phyloP scores from a whole-genome alignment of 768 basidiomycete species.

The Saitozyma sp. region DNA sequence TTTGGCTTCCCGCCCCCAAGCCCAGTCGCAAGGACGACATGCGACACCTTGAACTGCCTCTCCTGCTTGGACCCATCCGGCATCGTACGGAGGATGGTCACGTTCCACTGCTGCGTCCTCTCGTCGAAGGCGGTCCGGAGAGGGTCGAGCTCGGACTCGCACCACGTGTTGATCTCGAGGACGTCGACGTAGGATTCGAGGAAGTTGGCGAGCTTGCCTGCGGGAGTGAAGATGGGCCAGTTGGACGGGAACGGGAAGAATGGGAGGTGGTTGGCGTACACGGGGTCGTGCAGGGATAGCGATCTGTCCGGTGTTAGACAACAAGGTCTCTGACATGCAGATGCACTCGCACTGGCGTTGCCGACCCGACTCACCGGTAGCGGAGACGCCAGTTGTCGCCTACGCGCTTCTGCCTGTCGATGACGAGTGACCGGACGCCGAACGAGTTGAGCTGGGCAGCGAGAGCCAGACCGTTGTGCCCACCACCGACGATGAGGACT shows the following conservation, averaged over 20 bases:
- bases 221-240: constrained; percentile 54
- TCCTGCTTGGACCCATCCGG: constrained; percentile 30
- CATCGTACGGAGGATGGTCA: constrained; percentile 30
- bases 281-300: constrained; percentile 40
- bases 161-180: constrained; percentile 68
- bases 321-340: not conserved
- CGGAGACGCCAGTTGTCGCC: constrained; percentile 55
- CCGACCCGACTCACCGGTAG: constrained; percentile 57
- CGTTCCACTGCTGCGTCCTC: constrained; percentile 52
- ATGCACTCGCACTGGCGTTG: not conserved
- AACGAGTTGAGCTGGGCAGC: constrained; percentile 68
- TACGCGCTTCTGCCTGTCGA: constrained; percentile 58
- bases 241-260: constrained; percentile 58
- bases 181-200: constrained; percentile 65
- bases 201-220: constrained; percentile 67
- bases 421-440: constrained; percentile 60
- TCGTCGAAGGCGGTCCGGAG: constrained; percentile 29
- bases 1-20: constrained; percentile 58
- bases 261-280: constrained; percentile 58
- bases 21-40: constrained; percentile 64
- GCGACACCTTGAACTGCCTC: constrained; percentile 52
- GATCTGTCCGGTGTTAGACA: constrained; percentile 5
- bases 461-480: constrained; percentile 60
- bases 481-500: constrained; percentile 58
- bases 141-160: constrained; percentile 43